phyloP scores from a whole-genome alignment of 1,284 basidiomycete species.

The Apiotrichum laibachii region DNA sequence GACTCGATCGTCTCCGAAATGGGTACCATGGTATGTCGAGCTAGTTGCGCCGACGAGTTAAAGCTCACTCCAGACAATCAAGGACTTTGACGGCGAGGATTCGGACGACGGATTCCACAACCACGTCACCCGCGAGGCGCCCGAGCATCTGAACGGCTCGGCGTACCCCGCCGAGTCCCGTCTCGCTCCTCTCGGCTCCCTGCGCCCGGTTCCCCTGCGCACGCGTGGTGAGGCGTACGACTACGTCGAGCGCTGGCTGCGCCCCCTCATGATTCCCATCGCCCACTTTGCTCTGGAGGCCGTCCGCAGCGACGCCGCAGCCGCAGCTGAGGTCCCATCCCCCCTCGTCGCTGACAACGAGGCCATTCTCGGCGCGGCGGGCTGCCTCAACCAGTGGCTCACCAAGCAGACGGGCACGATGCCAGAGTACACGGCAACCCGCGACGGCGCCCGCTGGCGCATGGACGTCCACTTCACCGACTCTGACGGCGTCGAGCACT shows the following conservation, averaged over 20 bases:
- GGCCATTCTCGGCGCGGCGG: background rate
- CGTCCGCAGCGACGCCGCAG: constrained; percentile 14
- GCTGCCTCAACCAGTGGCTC: constrained; percentile 10
- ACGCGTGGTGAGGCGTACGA: constrained; percentile 36
- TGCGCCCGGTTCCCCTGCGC: constrained; percentile 1
- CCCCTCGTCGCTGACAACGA: background rate
- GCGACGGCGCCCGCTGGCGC: constrained; percentile 7
- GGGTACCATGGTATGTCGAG: background rate
- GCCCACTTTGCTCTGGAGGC: constrained; percentile 28
- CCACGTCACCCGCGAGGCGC: background rate
- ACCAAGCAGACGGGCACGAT: constrained; percentile 1
- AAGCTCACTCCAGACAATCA: background rate
- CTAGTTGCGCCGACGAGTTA: too few species aligned
- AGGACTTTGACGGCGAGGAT: background rate
- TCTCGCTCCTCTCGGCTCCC: constrained; percentile 2
- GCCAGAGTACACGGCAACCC: constrained; percentile 7
- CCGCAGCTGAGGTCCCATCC: background rate
- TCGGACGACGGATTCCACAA: background rate
- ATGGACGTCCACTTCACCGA: background rate
- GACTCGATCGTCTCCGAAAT: background rate
- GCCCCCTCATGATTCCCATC: constrained; percentile 35
- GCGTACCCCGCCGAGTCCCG: background rate
- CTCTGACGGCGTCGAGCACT: constrained; percentile 13
- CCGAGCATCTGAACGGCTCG: background rate
- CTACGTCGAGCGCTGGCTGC: constrained; percentile 37